phyloP scores from a whole-genome alignment of 1,139 yeast genomes.

The Kurtzmaniella quercitrusa region DNA sequence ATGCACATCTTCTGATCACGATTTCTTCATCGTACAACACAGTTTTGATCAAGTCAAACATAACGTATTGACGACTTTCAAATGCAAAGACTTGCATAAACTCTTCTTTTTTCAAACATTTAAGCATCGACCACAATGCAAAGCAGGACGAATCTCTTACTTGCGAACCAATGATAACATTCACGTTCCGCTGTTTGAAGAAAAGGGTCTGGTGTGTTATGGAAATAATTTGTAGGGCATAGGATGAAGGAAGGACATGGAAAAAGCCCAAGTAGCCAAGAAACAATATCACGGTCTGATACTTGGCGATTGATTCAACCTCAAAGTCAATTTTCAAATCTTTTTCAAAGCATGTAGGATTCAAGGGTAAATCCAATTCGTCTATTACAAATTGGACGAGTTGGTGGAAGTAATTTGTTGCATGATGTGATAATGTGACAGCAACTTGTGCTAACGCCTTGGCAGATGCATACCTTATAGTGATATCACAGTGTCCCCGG shows the following conservation, averaged over 20 bases:
- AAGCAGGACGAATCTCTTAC: slow-evolving; percentile 84
- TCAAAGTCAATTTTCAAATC: slow-evolving; percentile 17
- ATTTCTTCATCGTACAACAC: slow-evolving; percentile 71
- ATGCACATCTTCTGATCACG: slow-evolving; percentile 71
- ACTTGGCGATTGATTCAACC: slow-evolving; percentile 23
- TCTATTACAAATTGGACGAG: slow-evolving; percentile 22
- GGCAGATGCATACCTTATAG: slow-evolving; percentile 34
- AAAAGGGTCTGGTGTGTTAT: slow-evolving; percentile 44
- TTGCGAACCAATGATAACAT: slow-evolving; percentile 56
- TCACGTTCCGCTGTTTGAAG: slow-evolving; percentile 49
- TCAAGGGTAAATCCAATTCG: slow-evolving; percentile 17
- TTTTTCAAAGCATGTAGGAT: slow-evolving; percentile 5
- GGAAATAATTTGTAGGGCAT: slow-evolving; percentile 22
- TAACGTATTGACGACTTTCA: slow-evolving; percentile 17
- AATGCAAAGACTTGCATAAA: slow-evolving; percentile 12
- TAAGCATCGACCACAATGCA: slow-evolving; percentile 44
- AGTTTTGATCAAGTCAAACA: slow-evolving; percentile 46
- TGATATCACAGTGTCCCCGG: slow-evolving; percentile 23
- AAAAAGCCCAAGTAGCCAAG: slow-evolving; percentile 32
- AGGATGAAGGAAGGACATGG: slow-evolving; percentile 22
- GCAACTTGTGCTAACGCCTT: slow-evolving; percentile 28
- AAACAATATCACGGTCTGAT: slow-evolving; percentile 32
- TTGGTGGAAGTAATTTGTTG: slow-evolving; percentile 35
- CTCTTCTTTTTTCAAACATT: slow-evolving; percentile 16
- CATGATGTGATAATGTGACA: slow-evolving; percentile 15